Evolutionary conservation across 257 asterid genomes (phyloP).

Genomic region (Pogostemon cablin): DNA sequence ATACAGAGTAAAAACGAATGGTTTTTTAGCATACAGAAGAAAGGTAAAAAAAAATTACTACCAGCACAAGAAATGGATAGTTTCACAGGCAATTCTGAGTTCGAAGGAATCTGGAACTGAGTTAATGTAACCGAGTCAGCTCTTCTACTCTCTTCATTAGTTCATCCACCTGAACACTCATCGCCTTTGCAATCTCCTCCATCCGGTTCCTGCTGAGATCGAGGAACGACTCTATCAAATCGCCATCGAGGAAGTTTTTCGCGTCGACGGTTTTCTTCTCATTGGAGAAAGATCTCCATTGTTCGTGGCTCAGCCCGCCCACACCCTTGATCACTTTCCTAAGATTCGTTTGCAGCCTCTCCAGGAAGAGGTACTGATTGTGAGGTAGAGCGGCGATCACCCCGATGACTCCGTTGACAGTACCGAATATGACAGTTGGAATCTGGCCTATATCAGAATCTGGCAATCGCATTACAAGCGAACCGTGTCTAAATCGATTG

Average conservation of each 20-base stretch:
- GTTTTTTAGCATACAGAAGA: neutral
- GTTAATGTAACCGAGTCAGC: constrained; percentile 83
- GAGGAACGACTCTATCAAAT: constrained; percentile 87
- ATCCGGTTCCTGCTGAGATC: constrained; percentile 74
- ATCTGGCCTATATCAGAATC: constrained; percentile 92
- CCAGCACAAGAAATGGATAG: constrained; percentile 1
- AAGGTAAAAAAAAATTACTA: neutral
- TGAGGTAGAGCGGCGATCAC: constrained; percentile 90
- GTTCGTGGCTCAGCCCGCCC: constrained; percentile 94
- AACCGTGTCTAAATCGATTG: constrained; percentile 88
- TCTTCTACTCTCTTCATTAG: constrained; percentile 98
- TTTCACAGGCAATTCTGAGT: neutral
- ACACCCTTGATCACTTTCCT: constrained; percentile 95
- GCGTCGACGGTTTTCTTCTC: constrained; percentile 87
- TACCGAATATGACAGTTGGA: constrained; percentile 92
- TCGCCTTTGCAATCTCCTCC: constrained; percentile 79
- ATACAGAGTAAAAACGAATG: constrained; percentile 12
- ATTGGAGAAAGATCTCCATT: constrained; percentile 93
- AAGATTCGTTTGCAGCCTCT: constrained; percentile 71
- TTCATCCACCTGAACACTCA: constrained; percentile 79
- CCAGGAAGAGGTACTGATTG: constrained; percentile 76
- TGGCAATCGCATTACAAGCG: constrained; percentile 93
- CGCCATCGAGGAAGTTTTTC: constrained; percentile 88
- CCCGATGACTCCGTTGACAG: constrained; percentile 93
- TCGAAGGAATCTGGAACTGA: neutral